Percentiles rank a stretch among this genome's conserved stretches.
These are phyloP conservation scores for Lentinula raphanica DNA, from an alignment of 768 basidiomycete genomes.

Conservation along the genomic window DNA sequence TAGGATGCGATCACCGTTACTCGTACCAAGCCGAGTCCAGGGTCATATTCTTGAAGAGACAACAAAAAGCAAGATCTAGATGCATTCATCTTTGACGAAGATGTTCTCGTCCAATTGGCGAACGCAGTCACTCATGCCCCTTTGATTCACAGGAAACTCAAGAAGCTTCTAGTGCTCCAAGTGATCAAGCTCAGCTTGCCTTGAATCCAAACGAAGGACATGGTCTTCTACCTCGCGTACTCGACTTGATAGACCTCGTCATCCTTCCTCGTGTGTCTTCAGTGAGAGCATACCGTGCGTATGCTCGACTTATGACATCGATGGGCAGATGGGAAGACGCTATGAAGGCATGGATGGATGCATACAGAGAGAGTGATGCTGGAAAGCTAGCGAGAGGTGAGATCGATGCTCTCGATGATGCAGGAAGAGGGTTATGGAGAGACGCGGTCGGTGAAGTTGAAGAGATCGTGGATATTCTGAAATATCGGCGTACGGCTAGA, in stretches of 20 bases:
- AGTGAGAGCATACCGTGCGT: conserved; percentile 70
- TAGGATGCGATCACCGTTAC: too few relatives aligned
- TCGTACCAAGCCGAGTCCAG: conserved; percentile 78
- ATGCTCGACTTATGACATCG: conserved; percentile 76
- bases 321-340: conserved; percentile 70
- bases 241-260: conserved; percentile 66
- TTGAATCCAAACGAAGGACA: conserved; percentile 58
- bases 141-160: conserved; percentile 31
- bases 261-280: conserved; percentile 78
- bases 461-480: conserved; percentile 78
- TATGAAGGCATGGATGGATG: conserved; percentile 78
- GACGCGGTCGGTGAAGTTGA: conserved; percentile 75
- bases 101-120: conserved; percentile 86
- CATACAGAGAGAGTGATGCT: conserved; percentile 70
- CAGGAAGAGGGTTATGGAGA: conserved; percentile 49
- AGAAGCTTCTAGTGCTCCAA: conserved; percentile 15
- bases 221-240: conserved; percentile 62
- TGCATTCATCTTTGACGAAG: conserved; percentile 60
- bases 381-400: conserved; percentile 61
- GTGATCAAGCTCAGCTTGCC: conserved; percentile 17
- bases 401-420: conserved; percentile 21
- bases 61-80: conserved; percentile 45
- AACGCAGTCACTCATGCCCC: conserved; percentile 70
- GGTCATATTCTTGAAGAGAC: conserved; percentile 76
- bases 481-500: conserved; percentile 68